Conservation (phyloP, 345 rosid species). For the Euclidium syriacum region DNA sequence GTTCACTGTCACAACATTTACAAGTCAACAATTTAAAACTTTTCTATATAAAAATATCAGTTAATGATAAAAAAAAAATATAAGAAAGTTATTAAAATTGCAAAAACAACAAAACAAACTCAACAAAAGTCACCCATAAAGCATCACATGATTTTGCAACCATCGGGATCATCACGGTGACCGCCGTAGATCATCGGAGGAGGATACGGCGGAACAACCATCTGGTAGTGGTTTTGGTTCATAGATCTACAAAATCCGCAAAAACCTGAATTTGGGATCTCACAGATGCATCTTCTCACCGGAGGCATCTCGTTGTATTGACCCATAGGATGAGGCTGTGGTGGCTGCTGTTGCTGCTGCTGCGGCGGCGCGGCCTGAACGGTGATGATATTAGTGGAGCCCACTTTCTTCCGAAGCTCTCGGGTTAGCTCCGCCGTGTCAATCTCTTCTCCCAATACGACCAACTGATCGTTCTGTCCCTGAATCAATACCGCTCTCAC, state of each 20-base stretch:
- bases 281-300: constrained; percentile 20
- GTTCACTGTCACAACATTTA: neutral
- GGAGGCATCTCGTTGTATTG: constrained; percentile 16
- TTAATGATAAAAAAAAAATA: no score
- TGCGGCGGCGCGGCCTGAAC: constrained; percentile 23
- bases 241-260: constrained; percentile 19
- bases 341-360: neutral
- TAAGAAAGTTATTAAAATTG: no score
- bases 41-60: no score
- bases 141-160: constrained; percentile 20
- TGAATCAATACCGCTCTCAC: constrained; percentile 23
- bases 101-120: neutral
- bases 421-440: constrained; percentile 25
- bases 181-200: neutral
- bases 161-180: neutral
- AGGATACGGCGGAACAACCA: neutral
- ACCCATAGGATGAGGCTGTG: neutral
- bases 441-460: constrained; percentile 23
- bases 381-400: constrained; percentile 13
- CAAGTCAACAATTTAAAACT: no score
- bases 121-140: neutral
- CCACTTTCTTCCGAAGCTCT: constrained; percentile 23
- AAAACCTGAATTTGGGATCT: constrained; percentile 14
- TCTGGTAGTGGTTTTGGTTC: neutral
- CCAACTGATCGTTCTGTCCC: constrained; percentile 28